Evolutionary conservation across 208 protist genomes (phyloP).

Genomic region (Crithidia brevicula): DNA sequence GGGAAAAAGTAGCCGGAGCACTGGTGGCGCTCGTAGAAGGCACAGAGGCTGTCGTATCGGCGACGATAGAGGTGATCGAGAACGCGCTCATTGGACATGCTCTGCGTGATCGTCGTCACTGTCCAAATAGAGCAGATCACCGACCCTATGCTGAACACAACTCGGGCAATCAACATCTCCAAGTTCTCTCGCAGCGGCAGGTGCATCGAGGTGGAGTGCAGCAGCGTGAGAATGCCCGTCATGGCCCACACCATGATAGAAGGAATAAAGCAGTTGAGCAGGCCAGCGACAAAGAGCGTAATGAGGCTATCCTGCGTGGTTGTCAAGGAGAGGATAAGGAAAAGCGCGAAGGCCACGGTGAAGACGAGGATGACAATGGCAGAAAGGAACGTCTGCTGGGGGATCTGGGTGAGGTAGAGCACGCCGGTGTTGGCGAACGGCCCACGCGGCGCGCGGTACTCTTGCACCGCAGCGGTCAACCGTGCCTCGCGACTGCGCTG

Average conservation of each 20-base stretch:
- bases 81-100: slow-evolving; percentile 1
- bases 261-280: background rate
- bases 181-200: slow-evolving; percentile 32
- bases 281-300: background rate
- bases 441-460: slow-evolving; percentile 42
- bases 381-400: slow-evolving; percentile 50
- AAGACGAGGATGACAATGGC: slow-evolving; percentile 43
- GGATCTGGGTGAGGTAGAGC: slow-evolving; percentile 66
- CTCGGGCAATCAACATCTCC: background rate
- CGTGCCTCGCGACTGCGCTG: slow-evolving; percentile 21
- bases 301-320: background rate
- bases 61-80: background rate
- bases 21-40: slow-evolving; percentile 9
- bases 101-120: background rate
- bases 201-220: slow-evolving; percentile 39
- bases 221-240: background rate
- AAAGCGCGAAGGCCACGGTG: slow-evolving; percentile 3
- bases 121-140: slow-evolving; percentile 19
- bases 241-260: slow-evolving; percentile 17
- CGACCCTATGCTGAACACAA: slow-evolving; percentile 1
- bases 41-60: background rate
- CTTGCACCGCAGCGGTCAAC: slow-evolving; percentile 17
- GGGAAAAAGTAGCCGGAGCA: slow-evolving; percentile 12
- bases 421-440: slow-evolving; percentile 59
- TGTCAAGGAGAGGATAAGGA: background rate